Conservation (phyloP, 129 eudicot species). For the Saposhnikovia divaricata region DNA sequence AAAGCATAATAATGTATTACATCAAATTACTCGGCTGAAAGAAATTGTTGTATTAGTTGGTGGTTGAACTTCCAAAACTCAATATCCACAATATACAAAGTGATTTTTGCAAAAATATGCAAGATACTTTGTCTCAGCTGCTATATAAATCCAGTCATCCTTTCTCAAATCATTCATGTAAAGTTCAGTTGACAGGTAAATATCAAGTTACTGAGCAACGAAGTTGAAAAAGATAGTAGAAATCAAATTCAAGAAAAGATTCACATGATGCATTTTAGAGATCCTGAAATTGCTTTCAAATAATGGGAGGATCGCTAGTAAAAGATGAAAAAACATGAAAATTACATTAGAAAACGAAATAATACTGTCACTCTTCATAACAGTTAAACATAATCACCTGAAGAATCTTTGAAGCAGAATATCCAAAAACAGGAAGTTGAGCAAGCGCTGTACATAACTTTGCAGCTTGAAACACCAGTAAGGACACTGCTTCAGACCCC, state of each 20-base stretch:
- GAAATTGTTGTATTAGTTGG: neutral
- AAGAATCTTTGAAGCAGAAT: conserved; percentile 10
- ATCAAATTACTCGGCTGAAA: neutral
- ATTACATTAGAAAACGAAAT: neutral
- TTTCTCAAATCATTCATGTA: no score
- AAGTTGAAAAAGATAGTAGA: neutral
- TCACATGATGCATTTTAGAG: neutral
- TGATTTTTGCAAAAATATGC: neutral
- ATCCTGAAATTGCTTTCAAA: conserved; percentile 8
- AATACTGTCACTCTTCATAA: neutral
- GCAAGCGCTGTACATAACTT: conserved; percentile 7
- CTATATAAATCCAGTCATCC: no score
- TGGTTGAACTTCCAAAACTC: neutral
- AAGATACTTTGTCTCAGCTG: no score
- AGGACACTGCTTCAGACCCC: conserved; percentile 5
- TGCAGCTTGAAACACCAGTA: conserved; percentile 12
- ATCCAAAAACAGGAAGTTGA: conserved; percentile 12
- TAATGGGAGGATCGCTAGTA: neutral
- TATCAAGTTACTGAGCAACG: neutral
- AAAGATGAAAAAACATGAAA: neutral
- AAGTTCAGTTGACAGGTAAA: neutral
- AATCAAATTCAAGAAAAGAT: no score
- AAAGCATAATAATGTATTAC: neutral
- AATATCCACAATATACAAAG: neutral
- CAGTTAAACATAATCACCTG: conserved; percentile 17